Evolutionary conservation across 805 yeast genomes (phyloP), one percentile per base, ranked within the genome.

Genomic region (Myxozyma udenii): DNA sequence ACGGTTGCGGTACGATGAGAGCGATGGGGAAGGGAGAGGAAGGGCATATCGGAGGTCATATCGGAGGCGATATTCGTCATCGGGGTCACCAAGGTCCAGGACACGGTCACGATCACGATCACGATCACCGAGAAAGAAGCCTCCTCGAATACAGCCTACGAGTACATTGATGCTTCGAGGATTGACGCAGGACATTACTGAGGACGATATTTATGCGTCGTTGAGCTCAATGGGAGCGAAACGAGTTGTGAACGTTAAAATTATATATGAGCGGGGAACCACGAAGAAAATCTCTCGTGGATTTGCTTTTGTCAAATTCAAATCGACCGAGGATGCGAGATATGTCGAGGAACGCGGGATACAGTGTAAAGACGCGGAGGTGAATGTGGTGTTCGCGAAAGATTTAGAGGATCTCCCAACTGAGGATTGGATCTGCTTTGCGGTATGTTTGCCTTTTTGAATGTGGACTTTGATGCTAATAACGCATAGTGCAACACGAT

Each of bases 261-360:
- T 24, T 16, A 24, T 16, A 5, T 40, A 12, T 21, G 49, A 53
- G 11, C 49, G 30, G 21, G 19, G 44, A 21, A 12, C 21, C 24
- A 12, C 48, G 47, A 12, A 41, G 16, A 12, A 54, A 48, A 23
- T 25, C 49, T 6, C 26, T 33, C 45, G 51, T 14, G 48, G 54
- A 9, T 55, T 44, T 38, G 59, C 46, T 11, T 55, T 55, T 25
- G 45, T 41, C 9, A n/a, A 46, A 41, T 55, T 55, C 32, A 22
- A 23, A 1, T 26, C 38, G 9, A 11, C 41, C 18, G 32, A 39
- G 14, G 50, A 43, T 25, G 52, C 57, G 3, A 36, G 19, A 36
- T 19, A 16, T 36, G 40, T 9, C 40, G 21, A 36, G 40, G 33
- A 28, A 36, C 7, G 19, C 12, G 22, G 40, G 14, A 7, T 36